Base-by-base conservation (phyloP, 768 basidiomycete genomes). In the Tylopilus felleus region DNA sequence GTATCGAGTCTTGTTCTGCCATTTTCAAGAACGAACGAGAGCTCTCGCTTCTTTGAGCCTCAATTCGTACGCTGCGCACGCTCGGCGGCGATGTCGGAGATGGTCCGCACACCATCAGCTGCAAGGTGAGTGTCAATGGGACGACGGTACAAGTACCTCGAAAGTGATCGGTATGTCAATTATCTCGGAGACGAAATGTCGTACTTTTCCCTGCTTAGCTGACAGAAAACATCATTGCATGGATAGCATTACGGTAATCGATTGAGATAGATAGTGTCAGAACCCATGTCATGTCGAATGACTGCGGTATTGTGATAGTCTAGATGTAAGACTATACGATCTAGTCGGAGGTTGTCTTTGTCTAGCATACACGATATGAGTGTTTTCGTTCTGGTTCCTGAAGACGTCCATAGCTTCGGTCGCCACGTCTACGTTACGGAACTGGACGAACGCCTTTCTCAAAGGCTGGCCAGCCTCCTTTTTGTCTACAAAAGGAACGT, bases 381-480 rank as follows among this genome's bases (percentile, higher is more conserved):
- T 14, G 22, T 38, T 21, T 33, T 38, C 48, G 9, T 57, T 58
- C 21, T 53, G 57, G 46, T 50, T 22, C 53, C 76, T 71, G 23
- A 82, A 61, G 31, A 66, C 64, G 9, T 74, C 60, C 57, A 84
- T 66, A 2, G 79, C 85, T 54, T 76, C 70, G 33, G 74, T 74
- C 8, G 85, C 81, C 5, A 65, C 53, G n/a, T 78, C 71, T 45
- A 75, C 66, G 51, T 65, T 60, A 44, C 57, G 68, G 64, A 87
- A 85, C 55, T 82, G 75, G 51, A 87, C 63, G 69, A 84, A 86
- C 23, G 78, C 82, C 4, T 59, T 68, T 7, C 69, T 66, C n/a
- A 52, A 63, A 10, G 53, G 52, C 16, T 60, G 61, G 25, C 73
- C 72, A 0, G 65, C 73, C 22, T 68, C 55, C n/a, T 52, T 65